These are phyloP conservation scores for Cyberlindnera meyerae DNA, from an alignment of 805 yeast genomes.

Conservation along the genomic window DNA sequence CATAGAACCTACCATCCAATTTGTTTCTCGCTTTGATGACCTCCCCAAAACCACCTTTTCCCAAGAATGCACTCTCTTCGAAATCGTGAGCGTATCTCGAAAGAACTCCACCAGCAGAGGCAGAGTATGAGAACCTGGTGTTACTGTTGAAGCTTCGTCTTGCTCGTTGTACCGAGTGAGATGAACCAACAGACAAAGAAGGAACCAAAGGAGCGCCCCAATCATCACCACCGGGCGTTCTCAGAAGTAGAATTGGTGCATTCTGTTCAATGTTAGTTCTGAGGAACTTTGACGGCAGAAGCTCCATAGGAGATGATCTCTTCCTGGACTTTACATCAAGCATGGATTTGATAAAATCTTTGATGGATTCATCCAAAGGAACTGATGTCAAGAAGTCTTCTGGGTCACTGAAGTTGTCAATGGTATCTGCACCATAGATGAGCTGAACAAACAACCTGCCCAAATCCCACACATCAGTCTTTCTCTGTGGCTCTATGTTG, in stretches of 20 bases:
- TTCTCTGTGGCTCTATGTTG: constrained; percentile 53
- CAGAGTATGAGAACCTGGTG: constrained; percentile 30
- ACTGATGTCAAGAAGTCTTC: constrained; percentile 50
- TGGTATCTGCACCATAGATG: constrained; percentile 53
- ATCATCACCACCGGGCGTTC: constrained; percentile 16
- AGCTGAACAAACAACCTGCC: constrained; percentile 74
- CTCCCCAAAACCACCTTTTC: constrained; percentile 96
- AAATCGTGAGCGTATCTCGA: constrained; percentile 90
- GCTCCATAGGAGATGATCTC: constrained; percentile 78
- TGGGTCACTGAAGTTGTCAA: constrained; percentile 54
- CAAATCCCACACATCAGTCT: constrained; percentile 91
- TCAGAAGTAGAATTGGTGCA: constrained; percentile 24
- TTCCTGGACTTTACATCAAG: constrained; percentile 61
- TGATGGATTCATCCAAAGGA: constrained; percentile 50
- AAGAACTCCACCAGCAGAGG: constrained; percentile 13
- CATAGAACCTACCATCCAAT: constrained; percentile 91
- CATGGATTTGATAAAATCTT: constrained; percentile 62
- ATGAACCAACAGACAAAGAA: constrained; percentile 26
- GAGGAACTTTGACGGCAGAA: constrained; percentile 77
- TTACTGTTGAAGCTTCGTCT: constrained; percentile 40
- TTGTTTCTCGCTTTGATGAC: constrained; percentile 95
- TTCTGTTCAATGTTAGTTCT: constrained; percentile 57
- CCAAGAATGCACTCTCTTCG: constrained; percentile 87
- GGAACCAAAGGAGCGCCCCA: constrained; percentile 16
- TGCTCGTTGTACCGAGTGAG: constrained; percentile 15